A percentile compares a stretch with the other conserved stretches of the same genome.
These are phyloP conservation scores for Hanseniaspora hatyaiensis DNA, from an alignment of 805 yeast species.

Conservation along the genomic window DNA sequence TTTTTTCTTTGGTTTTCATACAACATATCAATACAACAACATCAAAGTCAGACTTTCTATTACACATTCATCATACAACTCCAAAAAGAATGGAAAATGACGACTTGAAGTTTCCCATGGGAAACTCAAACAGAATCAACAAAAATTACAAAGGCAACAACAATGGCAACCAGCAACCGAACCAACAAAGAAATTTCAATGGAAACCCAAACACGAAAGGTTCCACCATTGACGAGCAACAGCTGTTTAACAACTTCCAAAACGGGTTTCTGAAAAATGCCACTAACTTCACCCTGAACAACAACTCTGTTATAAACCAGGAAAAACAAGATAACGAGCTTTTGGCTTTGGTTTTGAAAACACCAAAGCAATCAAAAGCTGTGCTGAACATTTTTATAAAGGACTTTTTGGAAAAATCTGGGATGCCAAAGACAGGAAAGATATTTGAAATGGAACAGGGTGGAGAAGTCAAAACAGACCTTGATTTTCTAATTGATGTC, in stretches of 20 bases:
- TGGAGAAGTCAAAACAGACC: constrained; percentile 41
- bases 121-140: not conserved
- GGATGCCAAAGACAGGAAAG: constrained; percentile 59
- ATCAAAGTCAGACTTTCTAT: no score
- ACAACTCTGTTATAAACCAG: not conserved
- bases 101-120: not conserved
- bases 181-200: not conserved
- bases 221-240: not conserved
- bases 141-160: not conserved
- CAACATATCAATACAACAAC: no score
- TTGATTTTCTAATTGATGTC: constrained; percentile 17
- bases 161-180: not conserved
- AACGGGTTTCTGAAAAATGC: not conserved
- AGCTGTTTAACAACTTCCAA: not conserved
- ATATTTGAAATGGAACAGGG: constrained; percentile 51
- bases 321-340: not conserved
- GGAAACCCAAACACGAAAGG: not conserved
- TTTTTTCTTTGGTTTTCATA: no score
- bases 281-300: not conserved
- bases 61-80: no score
- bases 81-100: constrained; percentile 1
- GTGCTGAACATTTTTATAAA: constrained; percentile 72
- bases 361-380: constrained; percentile 31
- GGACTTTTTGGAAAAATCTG: constrained; percentile 69
- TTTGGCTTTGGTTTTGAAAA: not conserved